phyloP scores from a whole-genome alignment of 1,139 yeast species.

The Taphrina flavorubra region DNA sequence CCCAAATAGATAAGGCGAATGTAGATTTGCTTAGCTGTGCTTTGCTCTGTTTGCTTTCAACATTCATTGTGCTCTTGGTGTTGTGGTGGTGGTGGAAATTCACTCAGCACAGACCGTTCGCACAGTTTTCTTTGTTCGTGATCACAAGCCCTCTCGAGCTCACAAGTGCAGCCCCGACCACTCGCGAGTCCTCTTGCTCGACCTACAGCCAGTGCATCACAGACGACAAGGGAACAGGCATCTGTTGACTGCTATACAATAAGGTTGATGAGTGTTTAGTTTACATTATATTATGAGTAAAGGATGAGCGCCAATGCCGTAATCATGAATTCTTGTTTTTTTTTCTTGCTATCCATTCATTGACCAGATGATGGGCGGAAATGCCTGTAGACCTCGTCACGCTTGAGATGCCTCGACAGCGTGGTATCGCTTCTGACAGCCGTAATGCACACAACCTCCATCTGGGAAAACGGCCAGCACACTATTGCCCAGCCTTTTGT shows the following conservation, averaged over 20 bases:
- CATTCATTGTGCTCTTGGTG: background rate
- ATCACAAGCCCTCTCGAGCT: background rate
- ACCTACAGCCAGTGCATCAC: too few relatives aligned
- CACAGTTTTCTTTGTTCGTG: constrained; percentile 3
- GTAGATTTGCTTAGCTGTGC: background rate
- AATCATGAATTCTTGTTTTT: too few relatives aligned
- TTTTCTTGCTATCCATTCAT: too few relatives aligned
- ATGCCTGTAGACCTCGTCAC: too few relatives aligned
- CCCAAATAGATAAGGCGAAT: background rate
- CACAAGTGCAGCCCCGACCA: background rate
- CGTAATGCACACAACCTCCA: constrained; percentile 70
- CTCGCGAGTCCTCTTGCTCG: background rate
- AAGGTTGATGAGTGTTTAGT: too few relatives aligned
- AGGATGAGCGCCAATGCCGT: too few relatives aligned
- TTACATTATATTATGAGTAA: too few relatives aligned
- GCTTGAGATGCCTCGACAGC: background rate
- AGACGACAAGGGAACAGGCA: too few relatives aligned
- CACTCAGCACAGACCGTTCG: constrained; percentile 2
- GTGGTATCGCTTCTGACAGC: constrained; percentile 55
- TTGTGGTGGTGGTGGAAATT: constrained; percentile 3
- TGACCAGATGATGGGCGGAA: too few relatives aligned
- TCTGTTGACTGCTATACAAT: too few relatives aligned
- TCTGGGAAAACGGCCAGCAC: constrained; percentile 63
- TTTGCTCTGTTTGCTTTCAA: background rate
- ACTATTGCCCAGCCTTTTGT: constrained; percentile 65